Conservation (phyloP, 495 filamentous ascomycete species). For the Neurospora sublineolata region DNA sequence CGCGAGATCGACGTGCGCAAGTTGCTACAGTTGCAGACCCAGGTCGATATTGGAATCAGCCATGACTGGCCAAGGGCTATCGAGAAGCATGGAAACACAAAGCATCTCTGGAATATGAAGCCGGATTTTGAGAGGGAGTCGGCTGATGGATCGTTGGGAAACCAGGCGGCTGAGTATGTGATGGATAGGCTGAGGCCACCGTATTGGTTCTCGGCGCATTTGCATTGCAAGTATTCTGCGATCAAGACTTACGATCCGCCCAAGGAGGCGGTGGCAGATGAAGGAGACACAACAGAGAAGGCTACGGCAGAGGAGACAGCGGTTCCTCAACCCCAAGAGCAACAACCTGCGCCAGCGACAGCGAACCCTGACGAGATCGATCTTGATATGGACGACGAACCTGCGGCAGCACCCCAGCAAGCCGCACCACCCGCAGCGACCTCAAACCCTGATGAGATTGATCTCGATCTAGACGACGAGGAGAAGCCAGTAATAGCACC, state of each 20-base stretch:
- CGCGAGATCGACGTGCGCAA: conserved; percentile 87
- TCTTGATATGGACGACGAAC: conserved; percentile 10
- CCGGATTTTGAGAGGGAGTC: conserved; percentile 64
- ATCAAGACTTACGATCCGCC: conserved; percentile 47
- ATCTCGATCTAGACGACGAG: conserved; percentile 34
- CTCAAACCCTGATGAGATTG: background rate
- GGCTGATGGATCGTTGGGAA: conserved; percentile 59
- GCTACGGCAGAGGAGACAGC: background rate
- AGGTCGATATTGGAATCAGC: conserved; percentile 79
- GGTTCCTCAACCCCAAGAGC: background rate
- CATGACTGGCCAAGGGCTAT: conserved; percentile 89
- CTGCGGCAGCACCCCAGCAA: background rate
- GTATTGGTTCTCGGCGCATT: conserved; percentile 90
- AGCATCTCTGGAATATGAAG: conserved; percentile 56
- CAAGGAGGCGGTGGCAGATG: background rate
- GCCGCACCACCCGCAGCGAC: background rate
- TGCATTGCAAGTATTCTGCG: conserved; percentile 79
- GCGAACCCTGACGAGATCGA: conserved; percentile 8
- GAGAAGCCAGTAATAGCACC: conserved; percentile 20
- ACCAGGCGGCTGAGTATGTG: conserved; percentile 60
- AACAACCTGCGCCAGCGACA: background rate
- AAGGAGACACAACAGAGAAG: background rate
- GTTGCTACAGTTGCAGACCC: conserved; percentile 68
- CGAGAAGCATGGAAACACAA: conserved; percentile 58
- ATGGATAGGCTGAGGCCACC: conserved; percentile 68